Conservation (phyloP, 164 flowering plant genomes). For the Litsea cubeba region DNA sequence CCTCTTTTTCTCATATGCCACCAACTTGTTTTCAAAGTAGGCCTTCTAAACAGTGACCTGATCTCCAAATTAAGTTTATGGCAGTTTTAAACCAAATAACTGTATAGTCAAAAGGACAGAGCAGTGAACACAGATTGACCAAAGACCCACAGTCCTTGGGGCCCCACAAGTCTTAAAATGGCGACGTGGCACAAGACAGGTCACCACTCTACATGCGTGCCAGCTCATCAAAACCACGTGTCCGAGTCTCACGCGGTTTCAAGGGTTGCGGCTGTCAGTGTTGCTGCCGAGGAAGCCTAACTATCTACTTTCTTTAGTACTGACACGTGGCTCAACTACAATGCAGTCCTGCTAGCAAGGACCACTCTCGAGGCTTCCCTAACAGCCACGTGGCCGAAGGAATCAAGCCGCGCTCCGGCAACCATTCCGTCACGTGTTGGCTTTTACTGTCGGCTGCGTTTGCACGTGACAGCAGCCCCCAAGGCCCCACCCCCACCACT, state of each 20-base stretch:
- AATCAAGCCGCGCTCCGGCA: neutral
- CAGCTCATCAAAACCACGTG: neutral
- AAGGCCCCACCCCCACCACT: neutral
- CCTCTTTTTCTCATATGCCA: too few species aligned
- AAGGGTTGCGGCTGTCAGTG: slow-evolving; percentile 37
- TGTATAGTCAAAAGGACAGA: too few species aligned
- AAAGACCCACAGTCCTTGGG: neutral
- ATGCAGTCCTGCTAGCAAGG: slow-evolving; percentile 11
- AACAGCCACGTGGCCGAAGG: neutral
- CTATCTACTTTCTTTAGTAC: neutral
- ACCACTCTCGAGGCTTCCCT: slow-evolving; percentile 16
- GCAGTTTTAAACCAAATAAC: too few species aligned
- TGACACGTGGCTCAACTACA: slow-evolving; percentile 23
- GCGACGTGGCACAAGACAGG: slow-evolving; percentile 5
- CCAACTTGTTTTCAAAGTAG: too few species aligned
- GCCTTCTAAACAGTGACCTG: too few species aligned
- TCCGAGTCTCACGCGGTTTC: slow-evolving; percentile 8
- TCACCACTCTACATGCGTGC: neutral
- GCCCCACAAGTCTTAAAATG: neutral
- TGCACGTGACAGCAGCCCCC: slow-evolving; percentile 4
- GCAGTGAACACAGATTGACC: neutral
- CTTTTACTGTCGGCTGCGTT: neutral
- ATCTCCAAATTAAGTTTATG: too few species aligned
- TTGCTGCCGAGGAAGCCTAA: slow-evolving; percentile 22
- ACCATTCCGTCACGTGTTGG: neutral